Conservation (phyloP, 805 yeast species). For the Suhomyces sp. region DNA sequence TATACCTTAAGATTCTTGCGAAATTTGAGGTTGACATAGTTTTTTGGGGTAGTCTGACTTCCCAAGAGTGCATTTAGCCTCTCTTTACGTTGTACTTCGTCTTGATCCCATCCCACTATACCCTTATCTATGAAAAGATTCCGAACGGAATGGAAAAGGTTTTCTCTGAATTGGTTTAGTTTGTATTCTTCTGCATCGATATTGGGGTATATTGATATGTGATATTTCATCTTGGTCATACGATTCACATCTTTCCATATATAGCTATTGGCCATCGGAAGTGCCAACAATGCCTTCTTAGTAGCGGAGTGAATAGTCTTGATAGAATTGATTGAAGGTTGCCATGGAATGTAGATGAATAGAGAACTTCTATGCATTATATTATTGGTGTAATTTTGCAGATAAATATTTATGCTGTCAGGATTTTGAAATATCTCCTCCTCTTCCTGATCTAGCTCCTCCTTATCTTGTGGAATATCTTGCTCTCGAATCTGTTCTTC, state of each 20-base stretch:
- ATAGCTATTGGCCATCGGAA: conserved; percentile 6
- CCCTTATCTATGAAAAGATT: neutral
- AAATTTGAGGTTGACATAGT: conserved; percentile 3
- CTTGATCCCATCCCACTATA: conserved; percentile 3
- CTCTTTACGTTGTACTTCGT: conserved; percentile 1
- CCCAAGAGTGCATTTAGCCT: conserved; percentile 5
- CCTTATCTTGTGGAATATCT: neutral
- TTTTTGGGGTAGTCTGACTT: neutral
- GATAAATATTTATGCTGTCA: conserved; percentile 7
- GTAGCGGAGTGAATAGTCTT: conserved; percentile 5
- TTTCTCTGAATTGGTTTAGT: conserved; percentile 7
- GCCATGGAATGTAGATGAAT: conserved; percentile 20
- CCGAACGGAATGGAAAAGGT: conserved; percentile 5
- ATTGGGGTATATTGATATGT: conserved; percentile 18
- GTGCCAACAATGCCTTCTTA: conserved; percentile 4
- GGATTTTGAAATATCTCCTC: neutral
- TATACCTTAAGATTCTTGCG: neutral
- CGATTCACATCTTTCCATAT: conserved; percentile 6
- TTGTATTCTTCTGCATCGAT: conserved; percentile 7
- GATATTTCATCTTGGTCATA: conserved; percentile 11
- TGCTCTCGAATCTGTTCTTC: conserved; percentile 9
- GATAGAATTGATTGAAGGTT: conserved; percentile 6
- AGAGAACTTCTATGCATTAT: conserved; percentile 9
- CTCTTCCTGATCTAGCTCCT: neutral
- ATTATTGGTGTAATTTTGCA: conserved; percentile 20